phyloP scores from a whole-genome alignment of 805 yeast genomes.

The Myxozyma udenii region DNA sequence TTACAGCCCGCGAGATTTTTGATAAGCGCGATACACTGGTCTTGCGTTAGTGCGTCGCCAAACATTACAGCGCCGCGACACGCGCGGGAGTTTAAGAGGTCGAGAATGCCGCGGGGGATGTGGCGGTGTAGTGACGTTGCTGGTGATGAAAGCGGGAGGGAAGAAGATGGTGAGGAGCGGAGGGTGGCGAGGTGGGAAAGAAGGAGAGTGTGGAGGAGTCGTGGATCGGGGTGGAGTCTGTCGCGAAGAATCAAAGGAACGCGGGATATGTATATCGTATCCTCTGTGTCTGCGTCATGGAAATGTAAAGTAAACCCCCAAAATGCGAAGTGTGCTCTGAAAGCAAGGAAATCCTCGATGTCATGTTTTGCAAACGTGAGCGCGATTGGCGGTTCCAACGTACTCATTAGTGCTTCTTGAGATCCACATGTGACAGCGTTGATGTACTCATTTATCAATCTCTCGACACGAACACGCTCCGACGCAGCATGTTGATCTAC shows the following conservation, averaged over 20 bases:
- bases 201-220: conserved; percentile 4
- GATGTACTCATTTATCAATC: conserved; percentile 43
- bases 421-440: conserved; percentile 1
- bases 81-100: conserved; percentile 47
- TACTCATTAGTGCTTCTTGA: not conserved
- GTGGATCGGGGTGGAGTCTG: conserved; percentile 32
- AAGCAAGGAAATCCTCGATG: conserved; percentile 5
- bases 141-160: not conserved
- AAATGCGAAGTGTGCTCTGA: conserved; percentile 16
- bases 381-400: not conserved
- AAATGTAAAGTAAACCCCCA: not conserved
- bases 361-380: not conserved
- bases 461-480: conserved; percentile 66
- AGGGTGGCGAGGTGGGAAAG: conserved; percentile 5
- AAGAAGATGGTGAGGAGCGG: conserved; percentile 9
- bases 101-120: conserved; percentile 36
- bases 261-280: conserved; percentile 39
- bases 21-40: conserved; percentile 49
- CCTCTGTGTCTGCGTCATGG: not conserved
- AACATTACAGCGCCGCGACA: conserved; percentile 58
- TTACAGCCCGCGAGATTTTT: conserved; percentile 47
- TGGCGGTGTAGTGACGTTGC: not conserved
- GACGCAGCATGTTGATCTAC: conserved; percentile 86
- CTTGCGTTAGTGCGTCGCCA: conserved; percentile 51
- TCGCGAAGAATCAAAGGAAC: conserved; percentile 46